Percentiles rank a stretch among this genome's conserved stretches.
These are phyloP conservation scores for Exutisphaerella laricina DNA, from an alignment of 2,329 filamentous ascomycete genomes.

Conservation along the genomic window DNA sequence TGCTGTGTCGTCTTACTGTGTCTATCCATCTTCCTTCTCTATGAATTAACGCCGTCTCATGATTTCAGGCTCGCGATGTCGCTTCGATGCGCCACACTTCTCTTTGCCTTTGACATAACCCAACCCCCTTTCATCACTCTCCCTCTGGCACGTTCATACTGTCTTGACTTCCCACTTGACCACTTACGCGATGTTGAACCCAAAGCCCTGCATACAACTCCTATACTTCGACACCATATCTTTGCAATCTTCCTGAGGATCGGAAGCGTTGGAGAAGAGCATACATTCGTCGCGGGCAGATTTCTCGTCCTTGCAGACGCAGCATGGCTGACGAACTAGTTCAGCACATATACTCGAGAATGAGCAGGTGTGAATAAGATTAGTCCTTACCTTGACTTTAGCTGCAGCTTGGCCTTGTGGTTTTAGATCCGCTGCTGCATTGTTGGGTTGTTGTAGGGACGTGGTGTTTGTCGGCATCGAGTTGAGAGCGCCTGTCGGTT, in stretches of 20 bases:
- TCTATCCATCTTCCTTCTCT: no score
- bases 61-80: no score
- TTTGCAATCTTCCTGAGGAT: conserved; percentile 79
- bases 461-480: conserved; percentile 1
- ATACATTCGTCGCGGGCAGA: conserved; percentile 92
- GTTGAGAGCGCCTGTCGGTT: conserved; percentile 12
- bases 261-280: conserved; percentile 83
- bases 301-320: conserved; percentile 96
- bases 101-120: no score
- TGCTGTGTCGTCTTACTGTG: no score
- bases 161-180: neutral
- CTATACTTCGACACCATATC: conserved; percentile 79
- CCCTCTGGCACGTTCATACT: conserved; percentile 8
- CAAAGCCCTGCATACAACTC: conserved; percentile 87
- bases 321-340: conserved; percentile 73
- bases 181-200: conserved; percentile 61
- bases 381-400: conserved; percentile 40
- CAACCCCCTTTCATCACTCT: conserved; percentile 2
- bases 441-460: conserved; percentile 32
- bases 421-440: conserved; percentile 44
- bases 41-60: no score
- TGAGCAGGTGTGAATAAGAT: conserved; percentile 4
- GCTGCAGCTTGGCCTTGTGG: conserved; percentile 33
- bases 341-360: no score
- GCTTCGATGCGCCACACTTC: no score